Evolutionary conservation across 768 basidiomycete genomes (phyloP), one percentile per base, ranked within the genome.

Genomic region (Boletus reticuloceps): DNA sequence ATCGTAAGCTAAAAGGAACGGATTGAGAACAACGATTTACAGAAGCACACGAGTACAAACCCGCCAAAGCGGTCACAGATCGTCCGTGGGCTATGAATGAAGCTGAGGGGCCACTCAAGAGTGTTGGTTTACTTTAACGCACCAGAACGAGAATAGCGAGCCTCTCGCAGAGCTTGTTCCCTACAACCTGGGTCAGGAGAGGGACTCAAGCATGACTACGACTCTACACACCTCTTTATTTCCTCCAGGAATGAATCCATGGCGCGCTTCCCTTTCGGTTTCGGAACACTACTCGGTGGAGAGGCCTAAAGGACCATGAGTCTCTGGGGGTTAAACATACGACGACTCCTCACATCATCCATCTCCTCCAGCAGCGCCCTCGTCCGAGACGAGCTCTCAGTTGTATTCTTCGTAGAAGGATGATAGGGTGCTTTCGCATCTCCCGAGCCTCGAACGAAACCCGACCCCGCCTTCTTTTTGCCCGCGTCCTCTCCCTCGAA

Each of bases 171-270:
- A 12, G 91, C 91, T 72, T 98, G 95, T 45, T 98, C 96, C 69
- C 96, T 98, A 63, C n/a, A 40, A 32, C 41, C 42, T 19, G 11
- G 29, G 34, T 59, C 52, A 65, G 49, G 55, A 27, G 25, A 34
- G 2, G 19, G 8, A 19, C 6, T 36, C 34, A 6, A 14, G 17
- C 31, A 47, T 55, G 25, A 2, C 25, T 22, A 50, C 9, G 7
- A n/a, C 11, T 17, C 32, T 6, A 58, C 77, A 20, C 45, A 89
- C 96, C 83, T 83, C 75, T 98, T 98, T 55, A 99, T 92, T 75
- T 99, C 94, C 64, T 97, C 94, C 48, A 99, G 76, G 69, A 98
- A 99, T 2, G 87, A 73, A 71, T 98, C 95, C 93, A 98, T 98
- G 1, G 91, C 93, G 48, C 96, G 84, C 69, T 93, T 97, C 4